phyloP scores from a whole-genome alignment of 2,329 filamentous ascomycete genomes.

The Stachybotrys echinatus region DNA sequence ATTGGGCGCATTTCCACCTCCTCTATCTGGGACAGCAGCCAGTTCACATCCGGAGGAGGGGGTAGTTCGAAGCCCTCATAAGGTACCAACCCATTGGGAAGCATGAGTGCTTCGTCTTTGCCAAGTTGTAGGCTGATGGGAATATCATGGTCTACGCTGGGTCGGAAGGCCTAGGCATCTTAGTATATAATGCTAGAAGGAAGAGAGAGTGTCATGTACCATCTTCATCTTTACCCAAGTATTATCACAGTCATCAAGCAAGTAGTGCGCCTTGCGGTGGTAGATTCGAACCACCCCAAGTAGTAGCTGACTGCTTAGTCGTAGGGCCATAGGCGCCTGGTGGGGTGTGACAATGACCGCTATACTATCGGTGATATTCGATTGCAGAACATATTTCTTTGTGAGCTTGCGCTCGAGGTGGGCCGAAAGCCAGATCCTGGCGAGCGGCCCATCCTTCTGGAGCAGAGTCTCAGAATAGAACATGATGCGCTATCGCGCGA shows the following conservation, averaged over 20 bases:
- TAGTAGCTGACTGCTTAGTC: slow-evolving; percentile 87
- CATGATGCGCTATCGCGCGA: neutral
- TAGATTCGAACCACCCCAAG: slow-evolving; percentile 97
- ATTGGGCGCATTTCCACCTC: slow-evolving; percentile 49
- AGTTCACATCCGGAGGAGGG: slow-evolving; percentile 81
- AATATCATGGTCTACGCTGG: slow-evolving; percentile 90
- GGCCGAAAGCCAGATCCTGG: slow-evolving; percentile 82
- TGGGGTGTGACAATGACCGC: slow-evolving; percentile 90
- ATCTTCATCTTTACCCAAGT: slow-evolving; percentile 97
- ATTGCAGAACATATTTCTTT: slow-evolving; percentile 91
- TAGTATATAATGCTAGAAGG: neutral
- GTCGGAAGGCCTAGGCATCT: slow-evolving; percentile 74
- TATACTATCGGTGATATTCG: slow-evolving; percentile 91
- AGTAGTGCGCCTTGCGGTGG: slow-evolving; percentile 91
- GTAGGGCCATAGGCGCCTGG: slow-evolving; percentile 90
- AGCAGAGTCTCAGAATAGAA: neutral
- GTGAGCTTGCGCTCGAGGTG: slow-evolving; percentile 93
- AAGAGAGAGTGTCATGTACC: slow-evolving; percentile 47
- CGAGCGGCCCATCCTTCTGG: neutral
- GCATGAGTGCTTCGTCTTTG: slow-evolving; percentile 78
- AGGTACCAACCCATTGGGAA: slow-evolving; percentile 89
- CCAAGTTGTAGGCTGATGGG: slow-evolving; percentile 76
- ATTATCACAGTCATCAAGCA: slow-evolving; percentile 96
- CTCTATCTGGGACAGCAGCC: slow-evolving; percentile 73
- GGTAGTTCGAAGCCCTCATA: slow-evolving; percentile 74